These are phyloP conservation scores for Paramecium sexaurelia DNA, from an alignment of 73 alveolate genomes.

Conservation along the genomic window DNA sequence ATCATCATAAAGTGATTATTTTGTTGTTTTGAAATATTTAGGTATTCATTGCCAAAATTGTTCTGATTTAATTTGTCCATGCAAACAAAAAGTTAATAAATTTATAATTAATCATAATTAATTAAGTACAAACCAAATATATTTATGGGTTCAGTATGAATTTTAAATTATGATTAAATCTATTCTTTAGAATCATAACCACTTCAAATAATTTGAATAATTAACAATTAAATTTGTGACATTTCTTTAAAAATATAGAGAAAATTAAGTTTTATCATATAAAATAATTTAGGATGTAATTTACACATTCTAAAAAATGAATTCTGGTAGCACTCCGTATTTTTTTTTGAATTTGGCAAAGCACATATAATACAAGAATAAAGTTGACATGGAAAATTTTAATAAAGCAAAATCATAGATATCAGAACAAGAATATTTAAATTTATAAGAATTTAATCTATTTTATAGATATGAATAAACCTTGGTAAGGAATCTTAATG, in stretches of 20 bases:
- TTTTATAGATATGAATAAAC: neutral
- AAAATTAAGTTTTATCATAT: constrained; percentile 12
- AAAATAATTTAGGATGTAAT: neutral
- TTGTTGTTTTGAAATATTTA: neutral
- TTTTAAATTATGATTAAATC: neutral
- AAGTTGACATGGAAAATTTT: neutral
- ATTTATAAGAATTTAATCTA: neutral
- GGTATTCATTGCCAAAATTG: neutral
- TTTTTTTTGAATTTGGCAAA: neutral
- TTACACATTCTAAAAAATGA: neutral
- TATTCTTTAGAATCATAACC: neutral
- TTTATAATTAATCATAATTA: neutral
- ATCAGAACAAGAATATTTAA: neutral
- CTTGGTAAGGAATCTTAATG: neutral
- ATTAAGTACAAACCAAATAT: neutral
- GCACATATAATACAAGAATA: neutral
- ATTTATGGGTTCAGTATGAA: neutral
- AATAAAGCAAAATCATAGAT: neutral
- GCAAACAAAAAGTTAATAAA: neutral
- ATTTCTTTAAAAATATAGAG: neutral
- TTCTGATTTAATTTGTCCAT: neutral
- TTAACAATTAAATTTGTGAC: neutral
- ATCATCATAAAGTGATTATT: neutral
- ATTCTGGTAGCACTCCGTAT: neutral
- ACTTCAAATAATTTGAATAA: neutral